These are phyloP conservation scores for Lentinula detonsa DNA, from an alignment of 768 basidiomycete genomes.

Conservation along the genomic window DNA sequence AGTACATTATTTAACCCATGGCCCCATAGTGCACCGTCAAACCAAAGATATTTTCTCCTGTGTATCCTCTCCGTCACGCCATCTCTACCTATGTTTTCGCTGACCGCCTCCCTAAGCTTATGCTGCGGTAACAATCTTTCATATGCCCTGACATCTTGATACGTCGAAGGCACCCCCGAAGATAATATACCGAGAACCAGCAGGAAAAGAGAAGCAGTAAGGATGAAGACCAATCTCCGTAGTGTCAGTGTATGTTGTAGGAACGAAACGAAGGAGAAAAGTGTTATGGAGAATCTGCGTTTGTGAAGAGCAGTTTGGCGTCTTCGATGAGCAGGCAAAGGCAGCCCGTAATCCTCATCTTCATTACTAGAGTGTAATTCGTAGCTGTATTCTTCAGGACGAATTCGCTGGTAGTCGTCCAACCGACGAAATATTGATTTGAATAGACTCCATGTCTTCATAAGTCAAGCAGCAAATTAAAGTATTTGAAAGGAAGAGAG, in stretches of 20 bases:
- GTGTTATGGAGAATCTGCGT: not conserved
- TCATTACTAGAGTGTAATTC: conserved; percentile 1
- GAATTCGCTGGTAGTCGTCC: conserved; percentile 5
- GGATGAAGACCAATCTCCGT: not conserved
- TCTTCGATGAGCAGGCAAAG: not conserved
- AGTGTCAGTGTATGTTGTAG: conserved; percentile 3
- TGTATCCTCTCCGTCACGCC: conserved; percentile 5
- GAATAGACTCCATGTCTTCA: conserved; percentile 1
- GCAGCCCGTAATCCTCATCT: not conserved
- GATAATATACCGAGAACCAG: not conserved
- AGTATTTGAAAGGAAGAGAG: not conserved
- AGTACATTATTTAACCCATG: conserved; percentile 46
- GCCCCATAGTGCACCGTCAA: conserved; percentile 5
- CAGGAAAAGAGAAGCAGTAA: not conserved
- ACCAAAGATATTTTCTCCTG: conserved; percentile 5
- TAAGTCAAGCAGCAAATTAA: not conserved
- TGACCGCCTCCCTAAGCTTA: not conserved
- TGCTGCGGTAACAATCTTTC: conserved; percentile 2
- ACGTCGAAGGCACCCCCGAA: not conserved
- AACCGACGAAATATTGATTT: conserved; percentile 1
- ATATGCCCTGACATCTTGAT: not conserved
- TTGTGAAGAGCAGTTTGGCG: not conserved
- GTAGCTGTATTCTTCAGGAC: not conserved
- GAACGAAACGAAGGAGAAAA: not conserved
- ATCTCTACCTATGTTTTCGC: conserved; percentile 1